A percentile compares a stretch with the other conserved stretches of the same genome.
phyloP scores from a whole-genome alignment of 2,329 filamentous ascomycete genomes.

The Hypoxylon sp. region DNA sequence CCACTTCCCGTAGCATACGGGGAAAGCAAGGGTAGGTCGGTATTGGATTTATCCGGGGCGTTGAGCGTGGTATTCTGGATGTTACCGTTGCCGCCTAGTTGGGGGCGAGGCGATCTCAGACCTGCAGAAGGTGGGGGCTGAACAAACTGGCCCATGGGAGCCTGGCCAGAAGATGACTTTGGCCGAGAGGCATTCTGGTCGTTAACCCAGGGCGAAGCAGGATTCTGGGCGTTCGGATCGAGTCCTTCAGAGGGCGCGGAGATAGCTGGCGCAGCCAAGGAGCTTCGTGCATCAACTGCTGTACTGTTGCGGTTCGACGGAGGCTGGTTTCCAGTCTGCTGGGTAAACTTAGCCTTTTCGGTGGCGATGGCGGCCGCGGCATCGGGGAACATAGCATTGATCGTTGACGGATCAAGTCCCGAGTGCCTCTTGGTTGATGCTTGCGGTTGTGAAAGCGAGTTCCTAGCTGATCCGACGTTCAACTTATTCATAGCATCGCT shows the following conservation, averaged over 20 bases:
- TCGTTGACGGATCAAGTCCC: slow-evolving; percentile 90
- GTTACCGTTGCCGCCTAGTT: slow-evolving; percentile 75
- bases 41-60: slow-evolving; percentile 75
- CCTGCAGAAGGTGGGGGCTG: slow-evolving; percentile 83
- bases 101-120: slow-evolving; percentile 83
- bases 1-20: slow-evolving; percentile 85
- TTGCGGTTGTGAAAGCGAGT: slow-evolving; percentile 85
- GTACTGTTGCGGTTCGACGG: slow-evolving; percentile 94
- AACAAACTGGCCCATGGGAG: slow-evolving; percentile 94
- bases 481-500: slow-evolving; percentile 98
- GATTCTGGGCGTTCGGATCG: slow-evolving; percentile 74
- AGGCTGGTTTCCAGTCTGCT: slow-evolving; percentile 91
- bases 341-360: slow-evolving; percentile 97
- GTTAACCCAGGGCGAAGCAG: slow-evolving; percentile 85
- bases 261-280: slow-evolving; percentile 81
- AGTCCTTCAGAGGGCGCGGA: slow-evolving; percentile 74
- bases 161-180: slow-evolving; percentile 83
- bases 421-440: slow-evolving; percentile 91
- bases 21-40: slow-evolving; percentile 87
- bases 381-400: slow-evolving; percentile 99
- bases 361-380: slow-evolving; percentile 98
- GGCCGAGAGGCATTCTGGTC: slow-evolving; percentile 71
- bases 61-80: slow-evolving; percentile 88
- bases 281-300: slow-evolving; percentile 81
- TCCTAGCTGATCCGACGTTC: slow-evolving; percentile 87